Conservation (phyloP, 2,329 filamentous ascomycete species). For the Stagonosporopsis chrysanthemi region DNA sequence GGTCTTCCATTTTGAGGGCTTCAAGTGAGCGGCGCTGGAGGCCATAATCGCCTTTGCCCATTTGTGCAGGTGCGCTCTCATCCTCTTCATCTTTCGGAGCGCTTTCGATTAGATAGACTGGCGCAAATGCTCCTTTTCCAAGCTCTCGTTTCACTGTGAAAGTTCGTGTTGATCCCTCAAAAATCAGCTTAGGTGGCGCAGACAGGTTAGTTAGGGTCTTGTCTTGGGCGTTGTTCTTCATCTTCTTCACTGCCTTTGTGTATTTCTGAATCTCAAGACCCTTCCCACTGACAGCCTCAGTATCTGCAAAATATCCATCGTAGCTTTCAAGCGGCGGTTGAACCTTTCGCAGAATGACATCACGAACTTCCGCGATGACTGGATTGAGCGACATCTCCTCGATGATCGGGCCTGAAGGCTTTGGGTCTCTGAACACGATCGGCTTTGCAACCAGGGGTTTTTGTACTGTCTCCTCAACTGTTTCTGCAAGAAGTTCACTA, state of each 20-base stretch:
- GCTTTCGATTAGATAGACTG: constrained; percentile 88
- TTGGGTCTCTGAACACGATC: constrained; percentile 50
- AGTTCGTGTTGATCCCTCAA: constrained; percentile 68
- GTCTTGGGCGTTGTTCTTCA: constrained; percentile 60
- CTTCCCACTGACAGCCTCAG: constrained; percentile 68
- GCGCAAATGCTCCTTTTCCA: constrained; percentile 91
- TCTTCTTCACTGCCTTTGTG: constrained; percentile 70
- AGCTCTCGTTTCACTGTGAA: constrained; percentile 87
- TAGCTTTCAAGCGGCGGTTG: constrained; percentile 78
- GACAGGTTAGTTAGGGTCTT: constrained; percentile 69
- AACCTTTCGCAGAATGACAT: constrained; percentile 76
- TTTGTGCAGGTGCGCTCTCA: constrained; percentile 56
- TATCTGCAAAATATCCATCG: constrained; percentile 79
- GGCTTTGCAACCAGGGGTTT: constrained; percentile 34
- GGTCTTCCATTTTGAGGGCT: constrained; percentile 93
- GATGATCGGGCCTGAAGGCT: constrained; percentile 75
- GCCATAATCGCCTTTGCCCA: constrained; percentile 70
- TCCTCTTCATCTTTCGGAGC: constrained; percentile 61
- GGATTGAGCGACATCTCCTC: constrained; percentile 88
- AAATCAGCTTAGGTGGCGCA: constrained; percentile 70
- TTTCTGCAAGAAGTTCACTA: constrained; percentile 25
- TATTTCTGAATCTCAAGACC: constrained; percentile 82
- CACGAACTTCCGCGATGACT: constrained; percentile 76
- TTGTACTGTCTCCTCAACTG: constrained; percentile 23
- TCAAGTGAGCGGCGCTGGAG: constrained; percentile 69